Percentiles rank a stretch among this genome's conserved stretches.
These are phyloP conservation scores for Emydomyces testavorans DNA, from an alignment of 2,329 filamentous ascomycete species.

Conservation along the genomic window DNA sequence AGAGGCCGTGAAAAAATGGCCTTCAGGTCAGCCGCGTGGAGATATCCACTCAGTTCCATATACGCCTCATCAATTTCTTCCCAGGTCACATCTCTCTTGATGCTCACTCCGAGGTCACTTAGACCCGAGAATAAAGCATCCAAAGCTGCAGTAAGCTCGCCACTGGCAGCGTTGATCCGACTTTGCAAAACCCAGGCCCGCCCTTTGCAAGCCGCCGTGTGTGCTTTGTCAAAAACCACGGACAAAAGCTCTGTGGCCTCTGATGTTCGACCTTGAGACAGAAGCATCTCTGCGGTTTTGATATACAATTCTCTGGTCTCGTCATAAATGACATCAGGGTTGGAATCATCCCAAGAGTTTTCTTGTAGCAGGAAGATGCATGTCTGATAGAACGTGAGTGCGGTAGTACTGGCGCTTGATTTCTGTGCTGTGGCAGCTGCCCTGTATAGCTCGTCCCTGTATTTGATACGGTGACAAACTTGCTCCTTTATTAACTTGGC, in stretches of 20 bases:
- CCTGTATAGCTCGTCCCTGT: conserved; percentile 64
- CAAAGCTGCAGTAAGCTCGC: conserved; percentile 59
- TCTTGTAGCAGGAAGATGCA: conserved; percentile 70
- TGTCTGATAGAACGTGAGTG: conserved; percentile 67
- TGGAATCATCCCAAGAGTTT: conserved; percentile 60
- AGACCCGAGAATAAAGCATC: conserved; percentile 60
- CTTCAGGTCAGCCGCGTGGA: conserved; percentile 47
- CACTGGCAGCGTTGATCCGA: conserved; percentile 62
- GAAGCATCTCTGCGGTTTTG: conserved; percentile 68
- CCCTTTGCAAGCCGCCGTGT: conserved; percentile 64
- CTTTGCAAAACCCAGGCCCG: conserved; percentile 75
- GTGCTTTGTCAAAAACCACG: conserved; percentile 58
- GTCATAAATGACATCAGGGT: conserved; percentile 66
- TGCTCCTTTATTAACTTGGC: conserved; percentile 60
- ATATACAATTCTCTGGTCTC: conserved; percentile 74
- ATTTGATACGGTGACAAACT: conserved; percentile 51
- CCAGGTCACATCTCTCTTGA: conserved; percentile 56
- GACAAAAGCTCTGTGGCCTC: conserved; percentile 58
- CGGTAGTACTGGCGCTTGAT: conserved; percentile 70
- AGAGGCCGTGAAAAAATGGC: conserved; percentile 30
- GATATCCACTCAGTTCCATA: conserved; percentile 47
- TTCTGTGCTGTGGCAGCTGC: conserved; percentile 69
- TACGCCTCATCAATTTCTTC: conserved; percentile 71
- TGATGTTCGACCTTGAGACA: conserved; percentile 61
- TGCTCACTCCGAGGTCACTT: conserved; percentile 52